Conservation (phyloP, 768 basidiomycete species). For the Agaricus sinodeliciosus region DNA sequence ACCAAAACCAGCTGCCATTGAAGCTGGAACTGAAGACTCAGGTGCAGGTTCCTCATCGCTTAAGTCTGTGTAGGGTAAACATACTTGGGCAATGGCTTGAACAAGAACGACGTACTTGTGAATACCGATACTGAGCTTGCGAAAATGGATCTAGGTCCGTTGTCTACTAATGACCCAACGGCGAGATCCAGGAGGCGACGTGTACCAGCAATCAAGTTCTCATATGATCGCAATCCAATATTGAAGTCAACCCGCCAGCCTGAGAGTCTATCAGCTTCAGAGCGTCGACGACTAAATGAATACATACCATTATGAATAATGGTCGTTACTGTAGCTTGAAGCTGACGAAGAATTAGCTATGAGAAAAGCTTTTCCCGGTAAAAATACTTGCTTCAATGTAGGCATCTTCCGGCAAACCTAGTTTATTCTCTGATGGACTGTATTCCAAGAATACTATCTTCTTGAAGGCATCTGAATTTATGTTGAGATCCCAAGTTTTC, state of each 20-base stretch:
- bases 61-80: background rate
- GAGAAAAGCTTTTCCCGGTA: background rate
- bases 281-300: background rate
- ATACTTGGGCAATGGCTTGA: background rate
- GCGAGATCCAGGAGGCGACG: background rate
- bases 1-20: background rate
- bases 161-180: background rate
- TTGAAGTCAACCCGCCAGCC: slow-evolving; percentile 1
- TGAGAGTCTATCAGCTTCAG: background rate
- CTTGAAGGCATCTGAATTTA: too few relatives aligned
- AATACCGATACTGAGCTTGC: background rate
- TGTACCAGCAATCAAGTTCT: background rate
- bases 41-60: background rate
- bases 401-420: background rate
- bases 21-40: background rate
- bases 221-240: background rate
- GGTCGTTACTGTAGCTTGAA: slow-evolving; percentile 4
- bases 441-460: background rate
- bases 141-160: background rate
- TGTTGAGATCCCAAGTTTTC: background rate
- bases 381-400: background rate
- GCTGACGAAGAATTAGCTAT: slow-evolving; percentile 11
- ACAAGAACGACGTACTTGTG: background rate
- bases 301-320: background rate
- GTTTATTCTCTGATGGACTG: background rate